Evolutionary conservation across 2,329 filamentous ascomycete species (phyloP), one percentile per base, ranked within the genome.

Genomic region (Microdochium bolleyi): DNA sequence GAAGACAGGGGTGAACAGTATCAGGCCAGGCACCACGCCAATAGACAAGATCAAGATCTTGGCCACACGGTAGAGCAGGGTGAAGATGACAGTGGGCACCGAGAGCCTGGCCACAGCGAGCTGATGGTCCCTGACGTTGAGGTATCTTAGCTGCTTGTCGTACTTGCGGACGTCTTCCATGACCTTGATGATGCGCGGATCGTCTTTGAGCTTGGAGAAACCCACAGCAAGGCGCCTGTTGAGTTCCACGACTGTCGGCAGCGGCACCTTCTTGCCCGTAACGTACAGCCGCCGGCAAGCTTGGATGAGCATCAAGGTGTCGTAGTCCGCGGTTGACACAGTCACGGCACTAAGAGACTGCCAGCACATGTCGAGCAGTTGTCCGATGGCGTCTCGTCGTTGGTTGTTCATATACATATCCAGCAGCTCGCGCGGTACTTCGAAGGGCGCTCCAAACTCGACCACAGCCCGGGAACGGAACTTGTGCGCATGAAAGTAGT

Each of bases 401-500:
- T 95, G 84, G 53, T 90, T 90, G 57, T 79, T 83, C 68, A 85
- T 87, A 72, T 96, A 97, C 70, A 90, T 84, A 56, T 92, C 80
- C 4, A 96, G 89, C 32, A 96, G 73, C 62, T 95, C 88, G 21
- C 76, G 75, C 1, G 91, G 87, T 10, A 97, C 84, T 59, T 95
- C 88, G 57, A 97, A 85, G 0, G 94, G 91, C 24, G 83, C 85
- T 9, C 94, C 94, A 62, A 97, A 99, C 66, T 99, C 94, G 55
- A 97, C 85, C 3, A 99, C 92, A 34, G 92, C 94, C 66, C 94
- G 83, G 57, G 92, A 97, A 48, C 92, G 87, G 71, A 99, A 99
- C 69, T 97, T 99, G 78, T 99, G 92, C 0, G 92, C 89, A 70
- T 97, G 92, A 73, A 99, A 99, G 71, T 99, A 99, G 71, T 99